Evolutionary conservation across 179 eudicot species (phyloP), one percentile per base, ranked within the genome.

Genomic region (Patellifolia procumbens): DNA sequence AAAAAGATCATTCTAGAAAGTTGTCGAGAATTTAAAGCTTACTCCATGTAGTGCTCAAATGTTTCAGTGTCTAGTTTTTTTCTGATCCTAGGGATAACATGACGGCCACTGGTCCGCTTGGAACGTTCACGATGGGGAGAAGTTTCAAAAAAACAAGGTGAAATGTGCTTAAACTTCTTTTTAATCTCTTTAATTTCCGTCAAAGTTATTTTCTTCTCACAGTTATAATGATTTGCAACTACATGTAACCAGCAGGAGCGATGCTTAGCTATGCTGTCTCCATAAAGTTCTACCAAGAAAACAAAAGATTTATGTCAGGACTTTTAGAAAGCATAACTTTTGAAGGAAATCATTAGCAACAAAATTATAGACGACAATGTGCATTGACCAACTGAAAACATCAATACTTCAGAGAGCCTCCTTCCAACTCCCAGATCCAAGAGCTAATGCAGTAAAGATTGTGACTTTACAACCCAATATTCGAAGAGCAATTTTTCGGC

Each of bases 41-140:
- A 90, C 97, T 76, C 86, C 63, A 91, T 78, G 78, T 76, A 85
- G 51, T 56, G 59, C 58, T 88, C 85, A 75, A 91, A 90, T 15
- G 26, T 73, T 48, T 55, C 58, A 26, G 89, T 80, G 73, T 87
- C 83, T 74, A 91, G 74, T 80, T 80, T 84, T 52, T 72, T 84
- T 73, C 78, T 79, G 59, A 68, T 74, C 22, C 31, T 45, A 72
- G 61, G 29, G 58, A 26, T 43, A 59, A 43, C 10, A 45, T 51
- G 62, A 53, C 28, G 22, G 34, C 62, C 73, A 45, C 53, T 42
- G 53, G 39, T 51, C 83, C 31, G 43, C 68, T 51, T 76, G 56
- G 81, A 76, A 39, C 74, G 74, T 49, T 55, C 26, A 46, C 65
- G 29, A 3, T 26, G 77, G 65, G 77, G 70, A 66, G 35, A 51